Base-by-base conservation (phyloP, 345 rosid species). In the Schrenkiella parvula region DNA sequence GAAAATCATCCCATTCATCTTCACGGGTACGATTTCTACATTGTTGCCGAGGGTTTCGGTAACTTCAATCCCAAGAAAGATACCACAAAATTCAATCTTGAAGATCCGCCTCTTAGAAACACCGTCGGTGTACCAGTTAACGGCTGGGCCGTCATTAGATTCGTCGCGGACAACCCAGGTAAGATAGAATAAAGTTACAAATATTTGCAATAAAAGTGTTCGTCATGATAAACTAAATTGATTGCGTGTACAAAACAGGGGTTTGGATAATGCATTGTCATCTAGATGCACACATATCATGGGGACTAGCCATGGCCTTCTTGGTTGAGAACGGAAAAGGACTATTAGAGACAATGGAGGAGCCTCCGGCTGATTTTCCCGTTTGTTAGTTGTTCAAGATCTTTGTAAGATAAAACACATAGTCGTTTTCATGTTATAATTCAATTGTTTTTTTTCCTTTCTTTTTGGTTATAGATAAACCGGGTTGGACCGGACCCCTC, bases 221-320 rank as follows among this genome's bases (percentile, higher is more conserved):
- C n/a, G n/a, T n/a, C n/a, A n/a, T n/a, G n/a, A n/a, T n/a, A n/a
- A n/a, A n/a, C n/a, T n/a, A 35, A 65, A 18, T 6, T 28, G 38
- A 54, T 15, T 22, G 9, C 6, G 47, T 46, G 32, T 23, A 35
- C 8, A 8, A 34, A 53, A 48, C 79, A 90, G 98, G 98, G 22
- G 89, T 87, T 29, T 93, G 98, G 98, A 5, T 93, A 48, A 85
- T 93, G 98, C 98, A 93, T 72, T 93, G 97, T 61, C 98, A 93
- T 84, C 75, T 93, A 87, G 98, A 93, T 74, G 97, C 83, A 75
- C 98, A 93, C 39, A 88, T 93, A 56, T 41, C 84, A 0, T 91
- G 95, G 97, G 97, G 98, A 17, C 54, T 93, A 73, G 96, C 98
- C 3, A 87, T 82, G 96, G 95, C 89, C 28, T 93, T 93, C 80